Evolutionary conservation across 192 early-diverging fungal genomes (phyloP).

Genomic region (Linnemannia zychae): DNA sequence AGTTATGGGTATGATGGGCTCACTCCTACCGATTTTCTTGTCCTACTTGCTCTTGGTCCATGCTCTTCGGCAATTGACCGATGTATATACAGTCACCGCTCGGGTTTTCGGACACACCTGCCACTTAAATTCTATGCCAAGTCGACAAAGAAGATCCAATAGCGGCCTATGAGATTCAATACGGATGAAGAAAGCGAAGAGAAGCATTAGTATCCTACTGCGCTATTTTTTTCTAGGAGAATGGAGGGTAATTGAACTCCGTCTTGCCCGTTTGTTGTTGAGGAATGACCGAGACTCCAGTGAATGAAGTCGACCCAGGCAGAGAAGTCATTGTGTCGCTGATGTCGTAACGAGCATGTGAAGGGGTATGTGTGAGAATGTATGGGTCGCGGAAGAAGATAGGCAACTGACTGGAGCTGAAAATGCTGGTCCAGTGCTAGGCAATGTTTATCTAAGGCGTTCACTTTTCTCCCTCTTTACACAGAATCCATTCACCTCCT

Average conservation of each 20-base stretch:
- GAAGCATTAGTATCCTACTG: background rate
- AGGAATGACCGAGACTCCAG: background rate
- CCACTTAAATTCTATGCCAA: background rate
- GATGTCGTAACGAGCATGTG: background rate
- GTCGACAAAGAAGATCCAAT: background rate
- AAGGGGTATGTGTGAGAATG: background rate
- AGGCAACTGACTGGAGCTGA: background rate
- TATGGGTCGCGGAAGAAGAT: background rate
- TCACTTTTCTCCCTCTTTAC: background rate
- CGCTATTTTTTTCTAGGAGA: background rate
- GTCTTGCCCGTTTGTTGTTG: background rate
- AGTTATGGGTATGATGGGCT: background rate
- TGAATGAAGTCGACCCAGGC: background rate
- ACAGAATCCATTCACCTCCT: no score
- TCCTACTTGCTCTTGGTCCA: background rate
- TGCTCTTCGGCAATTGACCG: background rate
- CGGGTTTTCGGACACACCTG: background rate
- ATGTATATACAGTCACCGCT: background rate
- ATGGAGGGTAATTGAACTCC: background rate
- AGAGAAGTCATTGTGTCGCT: background rate
- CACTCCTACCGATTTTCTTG: background rate
- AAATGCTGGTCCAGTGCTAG: background rate
- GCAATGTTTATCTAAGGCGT: background rate
- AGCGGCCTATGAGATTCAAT: background rate
- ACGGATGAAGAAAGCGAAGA: background rate